Evolutionary conservation across 768 basidiomycete genomes (phyloP), one percentile per base, ranked within the genome.

Genomic region (Rhizopogon vulgaris): DNA sequence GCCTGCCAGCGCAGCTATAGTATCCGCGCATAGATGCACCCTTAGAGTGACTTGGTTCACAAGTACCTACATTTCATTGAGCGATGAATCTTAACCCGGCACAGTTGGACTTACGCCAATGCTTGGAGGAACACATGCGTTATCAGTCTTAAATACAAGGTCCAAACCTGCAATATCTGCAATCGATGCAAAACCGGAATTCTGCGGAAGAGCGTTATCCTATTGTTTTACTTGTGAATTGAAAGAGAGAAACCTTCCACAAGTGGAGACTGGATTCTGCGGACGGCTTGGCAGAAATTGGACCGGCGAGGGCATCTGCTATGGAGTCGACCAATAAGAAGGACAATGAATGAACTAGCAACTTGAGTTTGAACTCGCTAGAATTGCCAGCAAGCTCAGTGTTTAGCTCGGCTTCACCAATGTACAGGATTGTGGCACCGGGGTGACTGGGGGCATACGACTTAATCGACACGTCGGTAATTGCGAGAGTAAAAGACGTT

Each of bases 11-110:
- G 80, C 78, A 6, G 73, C 67, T 50, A 85, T 67, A 1, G 89
- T 87, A 64, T 93, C 90, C 10, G 91, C 90, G 61, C 88, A 90
- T 24, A 90, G 72, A 62, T 87, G 84, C 40, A 90, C 57, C 38
- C 75, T 75, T 4, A 91, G 64, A 15, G 69, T 70, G 34, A 82
- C 68, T 12, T 69, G 74, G 48, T 82, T 73, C 24, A 88, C 63
- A n/a, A 69, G 58, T 22, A 87, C 67, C 90, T 90, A 49, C 38
- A 27, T 12, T 41, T 17, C 37, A 24, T 45, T 30, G 36, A 41
- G 56, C 48, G 51, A 32, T 40, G 25, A 39, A 17, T 32, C 34
- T 51, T 40, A 12, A 24, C 37, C 5, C 17, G 25, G 37, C 11
- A 11, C 27, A 22, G 34, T n/a, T 51, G 45, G n/a, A 68, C 71